phyloP scores from a whole-genome alignment of 129 eudicot genomes.

The Helianthus tuberosus region DNA sequence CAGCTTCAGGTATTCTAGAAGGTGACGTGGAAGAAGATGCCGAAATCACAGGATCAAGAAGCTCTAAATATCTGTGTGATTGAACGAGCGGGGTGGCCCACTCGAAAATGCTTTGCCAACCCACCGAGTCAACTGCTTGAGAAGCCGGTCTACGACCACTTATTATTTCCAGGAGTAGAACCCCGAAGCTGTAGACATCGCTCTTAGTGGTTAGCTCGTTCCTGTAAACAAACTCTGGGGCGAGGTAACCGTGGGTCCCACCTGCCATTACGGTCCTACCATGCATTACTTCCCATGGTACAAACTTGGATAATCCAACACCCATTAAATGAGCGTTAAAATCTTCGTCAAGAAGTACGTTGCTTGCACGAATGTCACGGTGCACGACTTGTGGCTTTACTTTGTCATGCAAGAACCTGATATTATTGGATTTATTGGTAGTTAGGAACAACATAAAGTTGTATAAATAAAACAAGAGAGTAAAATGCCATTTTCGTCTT shows the following conservation, averaged over 20 bases:
- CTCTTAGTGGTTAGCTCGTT: constrained; percentile 94
- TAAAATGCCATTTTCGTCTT: too few species aligned
- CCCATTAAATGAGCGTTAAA: constrained; percentile 91
- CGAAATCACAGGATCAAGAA: constrained; percentile 70
- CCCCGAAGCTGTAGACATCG: constrained; percentile 95
- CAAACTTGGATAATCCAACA: constrained; percentile 89
- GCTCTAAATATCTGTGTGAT: constrained; percentile 71
- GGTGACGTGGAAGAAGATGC: constrained; percentile 61
- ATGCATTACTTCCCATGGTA: constrained; percentile 96
- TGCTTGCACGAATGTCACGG: constrained; percentile 87
- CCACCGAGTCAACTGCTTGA: constrained; percentile 86
- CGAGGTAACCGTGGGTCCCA: constrained; percentile 95
- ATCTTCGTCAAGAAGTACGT: constrained; percentile 86
- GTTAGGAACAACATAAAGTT: constrained; percentile 5
- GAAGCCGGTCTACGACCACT: constrained; percentile 84
- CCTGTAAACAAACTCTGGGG: constrained; percentile 93
- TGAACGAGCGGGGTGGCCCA: constrained; percentile 98
- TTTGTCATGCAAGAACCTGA: constrained; percentile 93
- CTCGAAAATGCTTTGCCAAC: constrained; percentile 89
- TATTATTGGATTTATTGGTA: not conserved
- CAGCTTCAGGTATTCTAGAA: constrained; percentile 76
- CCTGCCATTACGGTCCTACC: constrained; percentile 97
- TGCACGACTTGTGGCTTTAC: constrained; percentile 97
- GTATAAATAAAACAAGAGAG: not conserved
- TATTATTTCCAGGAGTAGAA: constrained; percentile 70